Evolutionary conservation across 176 grass and related monocot species (phyloP), one percentile per base, ranked within the genome.

Genomic region (Aegilops sharonensis): DNA sequence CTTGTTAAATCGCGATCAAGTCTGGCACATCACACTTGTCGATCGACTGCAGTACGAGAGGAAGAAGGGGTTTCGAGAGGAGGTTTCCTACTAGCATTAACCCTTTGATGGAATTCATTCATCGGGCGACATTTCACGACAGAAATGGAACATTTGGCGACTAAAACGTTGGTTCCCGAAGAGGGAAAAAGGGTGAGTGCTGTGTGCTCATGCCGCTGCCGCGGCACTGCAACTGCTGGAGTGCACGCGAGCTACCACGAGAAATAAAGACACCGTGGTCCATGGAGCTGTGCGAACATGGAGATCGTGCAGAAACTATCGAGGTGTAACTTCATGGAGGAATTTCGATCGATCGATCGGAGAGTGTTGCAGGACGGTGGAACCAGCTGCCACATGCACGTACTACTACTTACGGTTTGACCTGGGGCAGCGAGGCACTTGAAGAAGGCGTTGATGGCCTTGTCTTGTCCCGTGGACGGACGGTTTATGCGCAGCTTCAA

Each of bases 361-460:
- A 43, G 47, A 5, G 47, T 0, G 47, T 14, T 14, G 47, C 68
- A 11, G 17, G 18, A 39, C 9, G 34, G 68, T 11, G 34, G 34
- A 70, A 70, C 34, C 13, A 48, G 13, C 32, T 36, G 31, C 5
- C 37, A 48, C 67, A 80, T 73, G 85, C 66, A 3, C 2, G 23
- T 42, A 42, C 9, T 42, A 39, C 8, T 39, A 40, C 8, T 40
- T 9, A 11, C 63, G 12, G 43, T 71, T 71, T 73, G 68, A 52
- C 85, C 39, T 14, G 1, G 67, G 43, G 48, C 48, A 9, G 37
- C 13, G 50, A 1, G 2, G 14, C 64, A 17, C 37, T 64, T 54
- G 52, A 79, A 84, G 81, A 75, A 62, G 39, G 17, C 81, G 87
- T 84, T 79, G 61, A 71, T 78, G 73, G 60, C 80, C 0, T 14